A percentile compares a stretch with the other conserved stretches of the same genome.
Conservation (phyloP, 2,329 filamentous ascomycete species). For the Ceratocystiopsis brevicomis region DNA sequence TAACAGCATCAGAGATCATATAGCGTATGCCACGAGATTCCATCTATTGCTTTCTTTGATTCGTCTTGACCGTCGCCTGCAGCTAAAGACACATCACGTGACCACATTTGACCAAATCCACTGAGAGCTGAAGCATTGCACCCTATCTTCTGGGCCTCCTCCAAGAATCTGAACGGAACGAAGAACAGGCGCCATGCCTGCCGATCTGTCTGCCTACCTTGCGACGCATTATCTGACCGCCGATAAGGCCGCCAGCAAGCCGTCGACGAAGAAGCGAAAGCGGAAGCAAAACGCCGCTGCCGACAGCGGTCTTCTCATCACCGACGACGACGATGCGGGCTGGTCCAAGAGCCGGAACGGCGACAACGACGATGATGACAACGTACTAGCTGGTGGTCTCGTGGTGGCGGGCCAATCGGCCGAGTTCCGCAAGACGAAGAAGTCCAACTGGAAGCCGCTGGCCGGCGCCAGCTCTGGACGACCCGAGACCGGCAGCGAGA, state of each 20-base stretch:
- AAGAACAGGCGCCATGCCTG: constrained; percentile 23
- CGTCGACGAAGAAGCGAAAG: constrained; percentile 41
- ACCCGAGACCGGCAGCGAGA: constrained; percentile 1
- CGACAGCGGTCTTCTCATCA: constrained; percentile 36
- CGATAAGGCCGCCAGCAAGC: constrained; percentile 24
- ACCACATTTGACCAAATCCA: not conserved
- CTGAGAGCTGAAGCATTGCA: too few relatives aligned
- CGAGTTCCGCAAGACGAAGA: constrained; percentile 58
- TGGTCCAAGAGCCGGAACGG: constrained; percentile 25
- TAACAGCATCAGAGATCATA: too few relatives aligned
- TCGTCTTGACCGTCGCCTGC: too few relatives aligned
- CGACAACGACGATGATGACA: constrained; percentile 29
- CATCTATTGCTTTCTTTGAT: too few relatives aligned
- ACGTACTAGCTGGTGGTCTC: constrained; percentile 26
- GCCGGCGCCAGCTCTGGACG: constrained; percentile 21
- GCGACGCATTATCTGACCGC: constrained; percentile 77
- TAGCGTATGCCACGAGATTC: too few relatives aligned
- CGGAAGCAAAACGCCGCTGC: constrained; percentile 29
- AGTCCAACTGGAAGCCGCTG: constrained; percentile 62
- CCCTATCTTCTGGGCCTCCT: too few relatives aligned
- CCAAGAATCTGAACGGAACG: not conserved
- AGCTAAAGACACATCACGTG: not conserved
- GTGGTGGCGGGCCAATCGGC: constrained; percentile 31
- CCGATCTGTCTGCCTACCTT: constrained; percentile 62
- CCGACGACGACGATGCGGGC: constrained; percentile 41